These are phyloP conservation scores for Lasiosphaeris hirsuta DNA, from an alignment of 495 filamentous ascomycete species.

Conservation along the genomic window DNA sequence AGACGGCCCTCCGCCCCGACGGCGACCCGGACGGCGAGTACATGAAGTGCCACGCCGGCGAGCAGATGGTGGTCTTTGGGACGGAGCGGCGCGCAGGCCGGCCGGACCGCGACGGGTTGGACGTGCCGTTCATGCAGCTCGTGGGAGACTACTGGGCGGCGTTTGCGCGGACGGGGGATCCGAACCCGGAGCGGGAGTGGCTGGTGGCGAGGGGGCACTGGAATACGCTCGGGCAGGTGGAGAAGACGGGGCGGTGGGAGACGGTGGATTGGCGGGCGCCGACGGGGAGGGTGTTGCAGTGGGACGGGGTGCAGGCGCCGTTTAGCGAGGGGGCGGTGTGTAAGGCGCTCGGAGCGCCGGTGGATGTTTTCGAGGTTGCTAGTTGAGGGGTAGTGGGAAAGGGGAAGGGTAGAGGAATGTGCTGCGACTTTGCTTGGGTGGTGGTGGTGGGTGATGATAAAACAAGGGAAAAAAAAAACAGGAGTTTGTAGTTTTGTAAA, in stretches of 20 bases:
- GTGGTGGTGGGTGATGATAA: no score
- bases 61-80: constrained; percentile 43
- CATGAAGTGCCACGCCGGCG: constrained; percentile 50
- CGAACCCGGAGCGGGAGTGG: constrained; percentile 21
- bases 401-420: not conserved
- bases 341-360: constrained; percentile 18
- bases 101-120: constrained; percentile 27
- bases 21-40: constrained; percentile 40
- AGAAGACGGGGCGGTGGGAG: constrained; percentile 23
- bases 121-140: constrained; percentile 26
- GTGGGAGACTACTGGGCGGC: constrained; percentile 28
- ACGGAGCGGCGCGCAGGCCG: constrained; percentile 22
- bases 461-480: no score
- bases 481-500: no score
- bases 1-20: constrained; percentile 23
- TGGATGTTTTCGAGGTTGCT: constrained; percentile 21
- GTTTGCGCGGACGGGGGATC: constrained; percentile 28
- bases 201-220: constrained; percentile 19
- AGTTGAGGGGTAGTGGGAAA: not conserved
- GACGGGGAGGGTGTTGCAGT: constrained; percentile 29
- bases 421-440: not conserved
- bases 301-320: constrained; percentile 23
- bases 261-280: constrained; percentile 13
- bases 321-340: constrained; percentile 24
- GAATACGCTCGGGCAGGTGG: constrained; percentile 20